Evolutionary conservation across 345 rosid genomes (phyloP).

Genomic region (Syzygium aromaticum): DNA sequence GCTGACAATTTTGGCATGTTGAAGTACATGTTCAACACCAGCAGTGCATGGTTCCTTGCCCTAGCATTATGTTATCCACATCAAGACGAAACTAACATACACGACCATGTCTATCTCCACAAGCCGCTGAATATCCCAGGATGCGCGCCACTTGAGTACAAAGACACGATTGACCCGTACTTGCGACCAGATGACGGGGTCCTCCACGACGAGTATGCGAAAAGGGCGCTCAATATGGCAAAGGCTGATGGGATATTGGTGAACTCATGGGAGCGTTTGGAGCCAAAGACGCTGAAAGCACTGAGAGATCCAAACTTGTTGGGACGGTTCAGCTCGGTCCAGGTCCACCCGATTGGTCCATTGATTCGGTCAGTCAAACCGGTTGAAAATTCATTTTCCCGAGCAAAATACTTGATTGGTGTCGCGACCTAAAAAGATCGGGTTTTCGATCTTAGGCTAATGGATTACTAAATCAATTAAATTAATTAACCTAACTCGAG

Average conservation of each 20-base stretch:
- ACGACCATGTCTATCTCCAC: conserved; percentile 11
- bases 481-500: too few species aligned
- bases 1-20: conserved; percentile 39
- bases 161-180: conserved; percentile 12
- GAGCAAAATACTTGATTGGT: conserved; percentile 18
- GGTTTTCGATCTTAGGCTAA: too few species aligned
- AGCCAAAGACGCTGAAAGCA: conserved; percentile 22
- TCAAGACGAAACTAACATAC: conserved; percentile 6
- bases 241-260: conserved; percentile 38
- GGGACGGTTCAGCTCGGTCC: not conserved
- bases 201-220: not conserved
- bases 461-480: too few species aligned
- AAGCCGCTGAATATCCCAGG: conserved; percentile 36
- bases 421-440: too few species aligned
- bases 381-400: not conserved
- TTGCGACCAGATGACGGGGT: not conserved
- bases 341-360: conserved; percentile 19
- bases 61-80: conserved; percentile 12
- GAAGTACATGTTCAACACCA: conserved; percentile 25
- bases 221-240: conserved; percentile 14
- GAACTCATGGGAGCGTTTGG: conserved; percentile 42
- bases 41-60: conserved; percentile 40
- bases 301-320: not conserved
- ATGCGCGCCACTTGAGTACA: conserved; percentile 23
- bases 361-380: not conserved